A percentile compares a stretch with the other conserved stretches of the same genome.
Conservation (phyloP, 306 rosid genomes). For the Lithocarpus polystachyus region DNA sequence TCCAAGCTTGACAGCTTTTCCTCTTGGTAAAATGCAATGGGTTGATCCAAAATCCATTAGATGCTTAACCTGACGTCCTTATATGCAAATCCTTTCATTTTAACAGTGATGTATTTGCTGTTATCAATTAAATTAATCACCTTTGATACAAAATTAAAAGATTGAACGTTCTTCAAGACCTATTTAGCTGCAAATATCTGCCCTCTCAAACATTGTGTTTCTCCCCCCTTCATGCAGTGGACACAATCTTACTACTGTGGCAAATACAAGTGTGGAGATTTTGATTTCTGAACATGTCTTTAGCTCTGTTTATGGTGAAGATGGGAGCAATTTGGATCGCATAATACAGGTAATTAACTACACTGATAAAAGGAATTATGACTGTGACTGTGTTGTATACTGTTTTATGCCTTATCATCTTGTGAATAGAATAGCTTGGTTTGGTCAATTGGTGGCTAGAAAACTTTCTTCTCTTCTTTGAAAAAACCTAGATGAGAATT, state of each 20-base stretch:
- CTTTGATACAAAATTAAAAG: conserved; percentile 11
- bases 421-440: not conserved
- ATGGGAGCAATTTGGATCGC: conserved; percentile 52
- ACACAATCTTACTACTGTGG: conserved; percentile 51
- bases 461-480: not conserved
- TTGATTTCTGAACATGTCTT: conserved; percentile 48
- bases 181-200: conserved; percentile 8
- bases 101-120: not conserved
- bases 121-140: not conserved
- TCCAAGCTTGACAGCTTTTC: too few species aligned
- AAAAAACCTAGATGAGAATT: not conserved
- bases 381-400: not conserved
- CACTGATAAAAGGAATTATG: conserved; percentile 3
- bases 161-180: not conserved
- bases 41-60: not conserved
- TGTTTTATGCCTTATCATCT: not conserved
- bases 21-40: not conserved
- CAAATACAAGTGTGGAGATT: conserved; percentile 62
- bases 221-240: conserved; percentile 24
- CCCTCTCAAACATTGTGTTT: not conserved
- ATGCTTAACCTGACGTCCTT: not conserved
- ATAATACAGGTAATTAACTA: conserved; percentile 50
- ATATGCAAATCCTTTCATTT: not conserved
- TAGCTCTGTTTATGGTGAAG: conserved; percentile 59
- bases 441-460: not conserved